phyloP scores from a whole-genome alignment of 495 filamentous ascomycete species.

The Penicillium herquei region DNA sequence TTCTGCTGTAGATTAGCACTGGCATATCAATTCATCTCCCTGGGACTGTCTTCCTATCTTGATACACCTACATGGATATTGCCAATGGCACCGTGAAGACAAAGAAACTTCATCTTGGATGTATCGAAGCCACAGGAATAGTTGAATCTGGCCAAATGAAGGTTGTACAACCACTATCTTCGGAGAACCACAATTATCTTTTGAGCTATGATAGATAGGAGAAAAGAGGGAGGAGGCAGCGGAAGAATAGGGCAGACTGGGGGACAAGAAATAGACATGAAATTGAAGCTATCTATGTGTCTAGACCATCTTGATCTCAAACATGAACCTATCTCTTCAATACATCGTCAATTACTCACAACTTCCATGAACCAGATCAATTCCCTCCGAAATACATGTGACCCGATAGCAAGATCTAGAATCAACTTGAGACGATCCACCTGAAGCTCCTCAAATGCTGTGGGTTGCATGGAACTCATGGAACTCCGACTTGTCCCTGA shows the following conservation, averaged over 20 bases:
- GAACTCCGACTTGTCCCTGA: conserved; percentile 15
- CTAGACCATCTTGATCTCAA: neutral
- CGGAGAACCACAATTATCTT: neutral
- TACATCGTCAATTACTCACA: neutral
- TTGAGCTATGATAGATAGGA: neutral
- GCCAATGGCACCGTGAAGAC: conserved; percentile 34
- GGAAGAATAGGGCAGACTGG: neutral
- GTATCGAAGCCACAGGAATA: conserved; percentile 5
- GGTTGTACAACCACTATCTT: conserved; percentile 8
- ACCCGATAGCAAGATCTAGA: conserved; percentile 10
- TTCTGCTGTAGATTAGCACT: conserved; percentile 35
- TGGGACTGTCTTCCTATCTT: neutral
- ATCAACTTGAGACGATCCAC: neutral
- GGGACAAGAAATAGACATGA: conserved; percentile 4
- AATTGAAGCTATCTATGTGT: neutral
- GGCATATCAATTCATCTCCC: neutral
- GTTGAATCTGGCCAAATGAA: neutral
- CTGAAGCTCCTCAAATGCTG: conserved; percentile 6
- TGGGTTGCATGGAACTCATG: conserved; percentile 20
- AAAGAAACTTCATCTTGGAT: conserved; percentile 25
- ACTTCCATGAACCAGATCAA: neutral
- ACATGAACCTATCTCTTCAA: neutral
- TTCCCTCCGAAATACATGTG: conserved; percentile 21
- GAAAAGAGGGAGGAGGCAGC: conserved; percentile 3
- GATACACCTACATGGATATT: conserved; percentile 26